Evolutionary conservation across 768 basidiomycete species (phyloP).

Genomic region (Mycena sanguinolenta): DNA sequence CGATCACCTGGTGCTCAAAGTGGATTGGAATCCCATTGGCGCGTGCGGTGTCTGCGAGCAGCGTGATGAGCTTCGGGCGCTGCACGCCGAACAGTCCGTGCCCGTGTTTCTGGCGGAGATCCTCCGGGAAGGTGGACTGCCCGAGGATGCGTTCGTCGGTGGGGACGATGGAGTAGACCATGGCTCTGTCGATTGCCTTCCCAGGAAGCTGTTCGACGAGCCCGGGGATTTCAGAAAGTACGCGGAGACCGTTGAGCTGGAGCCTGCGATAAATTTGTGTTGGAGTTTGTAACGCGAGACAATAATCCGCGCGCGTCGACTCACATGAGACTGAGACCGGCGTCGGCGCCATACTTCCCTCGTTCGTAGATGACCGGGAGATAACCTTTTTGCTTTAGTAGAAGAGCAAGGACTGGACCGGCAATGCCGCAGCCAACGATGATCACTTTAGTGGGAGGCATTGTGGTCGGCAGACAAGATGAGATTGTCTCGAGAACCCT

Average conservation of each 20-base stretch:
- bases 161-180: conserved; percentile 38
- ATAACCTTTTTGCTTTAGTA: conserved; percentile 54
- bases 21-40: conserved; percentile 48
- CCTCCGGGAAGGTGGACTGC: conserved; percentile 39
- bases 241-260: conserved; percentile 45
- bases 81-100: conserved; percentile 47
- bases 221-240: conserved; percentile 45
- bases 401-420: conserved; percentile 54
- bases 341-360: conserved; percentile 31
- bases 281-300: neutral
- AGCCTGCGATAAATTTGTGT: conserved; percentile 34
- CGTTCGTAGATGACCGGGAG: conserved; percentile 53
- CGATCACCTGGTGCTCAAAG: conserved; percentile 50
- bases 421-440: conserved; percentile 55
- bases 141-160: conserved; percentile 45
- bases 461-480: too few species aligned
- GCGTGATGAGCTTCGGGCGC: conserved; percentile 46
- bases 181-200: conserved; percentile 27
- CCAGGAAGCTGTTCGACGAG: conserved; percentile 43
- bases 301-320: conserved; percentile 17
- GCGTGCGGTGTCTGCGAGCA: conserved; percentile 48
- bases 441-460: conserved; percentile 47
- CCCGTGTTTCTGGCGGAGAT: conserved; percentile 40
- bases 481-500: too few species aligned
- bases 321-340: conserved; percentile 51